These are phyloP conservation scores for Mortierella sp. DNA, from an alignment of 371 early-diverging fungal genomes.

Conservation along the genomic window DNA sequence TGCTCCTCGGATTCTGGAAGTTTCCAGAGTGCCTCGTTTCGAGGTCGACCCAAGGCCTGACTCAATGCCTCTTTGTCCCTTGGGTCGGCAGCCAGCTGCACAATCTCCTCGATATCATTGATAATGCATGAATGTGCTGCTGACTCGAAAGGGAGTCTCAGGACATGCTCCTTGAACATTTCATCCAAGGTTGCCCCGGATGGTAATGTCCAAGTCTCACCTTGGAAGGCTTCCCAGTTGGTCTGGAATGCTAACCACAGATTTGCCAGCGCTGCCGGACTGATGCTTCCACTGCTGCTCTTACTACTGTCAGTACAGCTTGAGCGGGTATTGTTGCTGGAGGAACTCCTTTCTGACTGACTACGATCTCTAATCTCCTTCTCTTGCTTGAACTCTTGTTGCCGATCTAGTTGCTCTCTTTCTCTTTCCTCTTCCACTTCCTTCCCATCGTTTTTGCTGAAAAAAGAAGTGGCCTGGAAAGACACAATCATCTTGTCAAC, in stretches of 20 bases:
- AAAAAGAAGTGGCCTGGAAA: background rate
- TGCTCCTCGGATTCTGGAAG: background rate
- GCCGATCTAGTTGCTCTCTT: background rate
- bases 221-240: no score
- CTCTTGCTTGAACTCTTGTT: background rate
- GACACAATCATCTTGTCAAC: background rate
- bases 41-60: background rate
- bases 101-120: background rate
- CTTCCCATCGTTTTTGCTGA: background rate
- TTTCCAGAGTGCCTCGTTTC: background rate
- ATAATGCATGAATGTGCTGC: background rate
- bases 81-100: background rate
- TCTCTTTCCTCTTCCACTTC: background rate
- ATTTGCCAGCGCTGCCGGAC: no score
- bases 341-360: no score
- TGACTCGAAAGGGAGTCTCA: background rate
- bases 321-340: no score
- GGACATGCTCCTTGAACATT: background rate
- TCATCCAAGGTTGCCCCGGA: background rate
- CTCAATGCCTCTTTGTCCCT: background rate
- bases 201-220: background rate
- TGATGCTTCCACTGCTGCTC: no score
- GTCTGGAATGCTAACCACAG: no score
- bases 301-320: no score
- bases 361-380: no score